Percentiles rank a stretch among this genome's conserved stretches.
Evolutionary conservation across 2,329 filamentous ascomycete genomes (phyloP).

Genomic region (Akanthomyces dipterigenus): DNA sequence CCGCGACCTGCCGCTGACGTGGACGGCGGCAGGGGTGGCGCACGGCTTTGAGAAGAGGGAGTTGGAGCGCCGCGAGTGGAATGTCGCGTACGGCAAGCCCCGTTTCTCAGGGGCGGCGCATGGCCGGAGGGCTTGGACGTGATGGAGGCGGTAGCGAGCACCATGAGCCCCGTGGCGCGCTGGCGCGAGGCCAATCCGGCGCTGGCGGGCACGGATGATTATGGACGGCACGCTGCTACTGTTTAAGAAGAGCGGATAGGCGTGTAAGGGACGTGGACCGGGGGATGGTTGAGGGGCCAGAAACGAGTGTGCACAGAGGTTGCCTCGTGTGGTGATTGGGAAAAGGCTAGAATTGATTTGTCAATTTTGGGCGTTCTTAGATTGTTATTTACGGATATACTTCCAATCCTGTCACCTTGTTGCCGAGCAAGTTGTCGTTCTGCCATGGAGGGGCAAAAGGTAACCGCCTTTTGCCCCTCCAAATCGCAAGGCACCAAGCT

Average conservation of each 20-base stretch:
- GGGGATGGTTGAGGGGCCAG: too few relatives aligned
- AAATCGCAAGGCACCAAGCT: neutral
- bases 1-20: slow-evolving; percentile 39
- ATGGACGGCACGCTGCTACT: neutral
- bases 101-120: slow-evolving; percentile 18
- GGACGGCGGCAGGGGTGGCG: slow-evolving; percentile 31
- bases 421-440: neutral
- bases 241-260: neutral
- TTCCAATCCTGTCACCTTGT: too few relatives aligned
- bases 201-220: slow-evolving; percentile 29
- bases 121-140: slow-evolving; percentile 21
- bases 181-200: slow-evolving; percentile 41
- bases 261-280: neutral
- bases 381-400: too few relatives aligned
- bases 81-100: slow-evolving; percentile 22
- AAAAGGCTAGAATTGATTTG: too few relatives aligned
- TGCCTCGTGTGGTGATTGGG: too few relatives aligned
- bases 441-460: neutral
- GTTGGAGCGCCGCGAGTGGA: slow-evolving; percentile 39
- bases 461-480: neutral
- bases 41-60: slow-evolving; percentile 31
- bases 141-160: slow-evolving; percentile 31
- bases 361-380: neutral
- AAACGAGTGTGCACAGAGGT: too few relatives aligned
- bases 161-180: slow-evolving; percentile 32